phyloP scores from a whole-genome alignment of 2,329 filamentous ascomycete species.

The Paradendryphiella salina region DNA sequence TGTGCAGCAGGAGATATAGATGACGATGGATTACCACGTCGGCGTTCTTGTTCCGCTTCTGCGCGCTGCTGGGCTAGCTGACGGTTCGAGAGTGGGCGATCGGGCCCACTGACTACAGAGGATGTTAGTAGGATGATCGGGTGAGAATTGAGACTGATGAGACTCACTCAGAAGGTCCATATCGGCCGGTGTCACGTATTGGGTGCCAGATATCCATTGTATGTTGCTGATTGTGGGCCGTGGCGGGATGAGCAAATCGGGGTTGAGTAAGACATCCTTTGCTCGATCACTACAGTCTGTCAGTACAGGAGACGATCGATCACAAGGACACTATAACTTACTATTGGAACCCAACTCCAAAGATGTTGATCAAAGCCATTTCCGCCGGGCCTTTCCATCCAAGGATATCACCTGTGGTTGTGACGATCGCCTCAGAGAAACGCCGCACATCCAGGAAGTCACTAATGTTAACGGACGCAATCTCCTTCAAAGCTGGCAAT shows the following conservation, averaged over 20 bases:
- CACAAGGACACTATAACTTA: constrained; percentile 47
- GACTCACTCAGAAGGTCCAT: constrained; percentile 75
- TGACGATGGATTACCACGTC: constrained; percentile 40
- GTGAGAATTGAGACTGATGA: neutral
- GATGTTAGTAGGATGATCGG: constrained; percentile 1
- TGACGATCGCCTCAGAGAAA: constrained; percentile 70
- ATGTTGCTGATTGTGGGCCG: constrained; percentile 92
- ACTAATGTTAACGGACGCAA: constrained; percentile 66
- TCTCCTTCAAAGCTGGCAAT: constrained; percentile 84
- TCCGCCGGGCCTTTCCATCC: constrained; percentile 90
- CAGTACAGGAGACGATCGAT: constrained; percentile 3
- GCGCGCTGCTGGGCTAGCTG: constrained; percentile 80
- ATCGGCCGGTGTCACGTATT: constrained; percentile 83
- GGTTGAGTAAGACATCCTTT: constrained; percentile 79
- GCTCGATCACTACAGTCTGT: constrained; percentile 48
- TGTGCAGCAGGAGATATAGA: constrained; percentile 40
- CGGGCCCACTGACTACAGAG: constrained; percentile 72
- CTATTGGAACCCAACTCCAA: constrained; percentile 71
- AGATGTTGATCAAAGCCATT: constrained; percentile 78
- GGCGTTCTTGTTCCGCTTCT: constrained; percentile 65
- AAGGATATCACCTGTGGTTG: constrained; percentile 77
- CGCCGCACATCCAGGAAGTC: constrained; percentile 73
- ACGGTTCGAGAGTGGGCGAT: constrained; percentile 83
- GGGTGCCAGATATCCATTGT: constrained; percentile 95
- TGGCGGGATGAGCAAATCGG: constrained; percentile 70